Evolutionary conservation across 2,329 filamentous ascomycete species (phyloP).

Genomic region (Ceratocystis cubensis): DNA sequence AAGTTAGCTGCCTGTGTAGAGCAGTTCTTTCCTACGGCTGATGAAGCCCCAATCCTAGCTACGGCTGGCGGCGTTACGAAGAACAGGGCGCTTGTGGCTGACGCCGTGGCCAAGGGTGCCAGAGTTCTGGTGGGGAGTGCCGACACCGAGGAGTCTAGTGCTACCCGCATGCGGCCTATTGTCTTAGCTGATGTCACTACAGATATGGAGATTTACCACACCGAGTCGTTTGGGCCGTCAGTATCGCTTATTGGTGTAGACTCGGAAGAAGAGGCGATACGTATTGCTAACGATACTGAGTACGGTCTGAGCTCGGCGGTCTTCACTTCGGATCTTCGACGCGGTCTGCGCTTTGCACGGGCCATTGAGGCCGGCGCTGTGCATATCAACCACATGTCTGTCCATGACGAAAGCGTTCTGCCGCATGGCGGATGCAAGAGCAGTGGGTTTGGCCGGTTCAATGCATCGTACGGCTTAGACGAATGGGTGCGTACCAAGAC

Average conservation of each 20-base stretch:
- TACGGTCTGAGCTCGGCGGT: conserved; percentile 62
- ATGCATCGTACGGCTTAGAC: conserved; percentile 38
- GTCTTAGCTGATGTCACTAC: conserved; percentile 51
- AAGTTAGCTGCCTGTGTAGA: conserved; percentile 32
- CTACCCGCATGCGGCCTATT: conserved; percentile 45
- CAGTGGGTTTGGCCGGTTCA: conserved; percentile 53
- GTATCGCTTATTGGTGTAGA: conserved; percentile 55
- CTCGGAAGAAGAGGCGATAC: conserved; percentile 58
- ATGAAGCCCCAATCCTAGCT: conserved; percentile 57
- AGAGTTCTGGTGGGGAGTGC: conserved; percentile 33
- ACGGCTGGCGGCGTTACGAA: conserved; percentile 52
- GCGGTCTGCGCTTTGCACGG: conserved; percentile 46
- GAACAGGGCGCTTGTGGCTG: conserved; percentile 52
- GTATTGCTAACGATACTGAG: conserved; percentile 67
- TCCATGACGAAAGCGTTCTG: conserved; percentile 51
- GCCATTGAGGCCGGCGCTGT: conserved; percentile 54
- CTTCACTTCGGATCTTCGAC: conserved; percentile 56
- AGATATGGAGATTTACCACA: conserved; percentile 60
- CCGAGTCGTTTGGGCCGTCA: conserved; percentile 66
- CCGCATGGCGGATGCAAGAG: conserved; percentile 56
- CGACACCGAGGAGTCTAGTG: conserved; percentile 26
- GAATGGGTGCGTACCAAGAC: conserved; percentile 54
- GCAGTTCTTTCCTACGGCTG: conserved; percentile 39
- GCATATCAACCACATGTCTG: conserved; percentile 53
- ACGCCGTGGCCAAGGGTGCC: conserved; percentile 57